Percentiles rank a stretch among this genome's conserved stretches.
Conservation (phyloP, 2,329 filamentous ascomycete species). For the Thielaviopsis punctulata region DNA sequence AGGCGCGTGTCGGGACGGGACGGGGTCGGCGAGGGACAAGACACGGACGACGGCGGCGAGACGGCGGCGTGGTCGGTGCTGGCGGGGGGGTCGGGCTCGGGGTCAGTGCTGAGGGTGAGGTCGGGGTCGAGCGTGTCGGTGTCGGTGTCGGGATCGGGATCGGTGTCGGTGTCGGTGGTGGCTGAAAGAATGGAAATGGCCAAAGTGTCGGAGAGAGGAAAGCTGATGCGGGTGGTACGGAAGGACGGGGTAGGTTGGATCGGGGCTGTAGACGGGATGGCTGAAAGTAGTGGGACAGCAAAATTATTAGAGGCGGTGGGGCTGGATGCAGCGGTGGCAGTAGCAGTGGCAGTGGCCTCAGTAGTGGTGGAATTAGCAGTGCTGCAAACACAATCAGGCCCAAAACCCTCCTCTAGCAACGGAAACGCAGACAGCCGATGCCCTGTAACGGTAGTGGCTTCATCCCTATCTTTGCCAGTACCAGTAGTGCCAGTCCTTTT, state of each 20-base stretch:
- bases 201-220: background rate
- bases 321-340: background rate
- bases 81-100: too few species aligned
- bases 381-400: constrained; percentile 14
- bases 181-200: background rate
- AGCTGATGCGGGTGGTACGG: background rate
- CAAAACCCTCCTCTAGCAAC: background rate
- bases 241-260: background rate
- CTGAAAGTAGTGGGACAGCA: too few species aligned
- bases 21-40: background rate
- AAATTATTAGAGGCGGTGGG: background rate
- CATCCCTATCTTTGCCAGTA: background rate
- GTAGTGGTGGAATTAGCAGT: constrained; percentile 14
- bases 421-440: background rate
- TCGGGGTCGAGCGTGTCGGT: background rate
- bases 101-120: background rate
- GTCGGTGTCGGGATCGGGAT: background rate
- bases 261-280: background rate
- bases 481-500: too few species aligned
- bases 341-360: background rate
- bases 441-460: background rate
- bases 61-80: background rate
- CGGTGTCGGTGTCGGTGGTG: background rate
- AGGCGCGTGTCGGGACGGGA: background rate
- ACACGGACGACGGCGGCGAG: background rate